A percentile compares a stretch with the other conserved stretches of the same genome.
These are phyloP conservation scores for Ceratocystis destructans DNA, from an alignment of 2,329 filamentous ascomycete genomes.

Conservation along the genomic window DNA sequence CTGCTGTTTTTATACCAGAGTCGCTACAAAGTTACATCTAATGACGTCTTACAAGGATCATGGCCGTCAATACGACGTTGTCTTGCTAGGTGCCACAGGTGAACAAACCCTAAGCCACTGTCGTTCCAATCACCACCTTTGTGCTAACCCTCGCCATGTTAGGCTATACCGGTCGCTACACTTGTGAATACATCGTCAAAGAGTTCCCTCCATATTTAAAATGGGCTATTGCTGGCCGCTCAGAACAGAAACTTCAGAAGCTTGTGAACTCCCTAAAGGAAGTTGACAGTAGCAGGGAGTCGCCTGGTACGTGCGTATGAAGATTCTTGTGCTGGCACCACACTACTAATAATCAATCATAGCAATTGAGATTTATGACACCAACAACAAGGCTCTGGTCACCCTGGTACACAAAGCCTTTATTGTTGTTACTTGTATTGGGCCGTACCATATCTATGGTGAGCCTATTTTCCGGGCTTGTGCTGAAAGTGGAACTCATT, in stretches of 20 bases:
- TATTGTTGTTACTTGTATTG: slow-evolving; percentile 44
- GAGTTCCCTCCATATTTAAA: slow-evolving; percentile 61
- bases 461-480: slow-evolving; percentile 48
- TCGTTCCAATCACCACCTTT: background rate
- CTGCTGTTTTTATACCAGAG: background rate
- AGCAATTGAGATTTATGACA: slow-evolving; percentile 40
- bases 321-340: background rate
- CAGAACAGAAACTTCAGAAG: slow-evolving; percentile 56
- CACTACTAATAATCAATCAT: background rate
- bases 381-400: slow-evolving; percentile 33
- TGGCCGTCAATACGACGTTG: slow-evolving; percentile 41
- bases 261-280: slow-evolving; percentile 56
- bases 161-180: slow-evolving; percentile 72
- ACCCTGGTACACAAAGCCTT: slow-evolving; percentile 42
- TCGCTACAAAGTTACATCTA: slow-evolving; percentile 11
- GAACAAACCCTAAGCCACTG: slow-evolving; percentile 23
- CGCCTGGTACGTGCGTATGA: slow-evolving; percentile 44
- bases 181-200: slow-evolving; percentile 59
- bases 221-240: slow-evolving; percentile 81
- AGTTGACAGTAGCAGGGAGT: slow-evolving; percentile 48
- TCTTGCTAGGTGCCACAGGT: slow-evolving; percentile 47
- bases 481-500: slow-evolving; percentile 49
- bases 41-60: slow-evolving; percentile 38
- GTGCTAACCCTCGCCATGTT: slow-evolving; percentile 21
- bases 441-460: slow-evolving; percentile 44